Conservation (phyloP, 2,329 filamentous ascomycete genomes). For the Phoma sp. region DNA sequence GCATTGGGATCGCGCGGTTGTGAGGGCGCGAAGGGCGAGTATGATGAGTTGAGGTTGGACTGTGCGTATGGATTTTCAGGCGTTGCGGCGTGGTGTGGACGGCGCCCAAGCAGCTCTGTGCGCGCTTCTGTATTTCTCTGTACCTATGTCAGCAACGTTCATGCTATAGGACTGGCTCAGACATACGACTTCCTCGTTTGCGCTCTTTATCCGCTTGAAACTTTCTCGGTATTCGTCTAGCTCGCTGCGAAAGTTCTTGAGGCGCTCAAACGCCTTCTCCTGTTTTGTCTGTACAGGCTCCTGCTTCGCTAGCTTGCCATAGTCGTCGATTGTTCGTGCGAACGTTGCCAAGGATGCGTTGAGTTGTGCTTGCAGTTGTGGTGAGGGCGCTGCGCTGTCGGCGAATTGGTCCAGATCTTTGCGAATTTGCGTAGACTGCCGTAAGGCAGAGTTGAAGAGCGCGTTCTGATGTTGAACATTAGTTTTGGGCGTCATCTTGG, state of each 20-base stretch:
- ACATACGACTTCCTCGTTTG: slow-evolving; percentile 73
- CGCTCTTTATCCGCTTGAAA: slow-evolving; percentile 77
- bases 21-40: slow-evolving; percentile 42
- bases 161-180: background rate
- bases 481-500: slow-evolving; percentile 1
- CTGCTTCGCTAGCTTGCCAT: slow-evolving; percentile 81
- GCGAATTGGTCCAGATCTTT: slow-evolving; percentile 76
- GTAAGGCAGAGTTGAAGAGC: slow-evolving; percentile 83
- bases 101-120: slow-evolving; percentile 81
- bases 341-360: slow-evolving; percentile 72
- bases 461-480: slow-evolving; percentile 65
- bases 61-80: slow-evolving; percentile 86
- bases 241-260: slow-evolving; percentile 84
- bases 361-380: slow-evolving; percentile 63
- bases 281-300: slow-evolving; percentile 92
- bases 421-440: slow-evolving; percentile 81
- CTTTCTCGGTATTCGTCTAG: slow-evolving; percentile 78
- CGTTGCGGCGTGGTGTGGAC: slow-evolving; percentile 77
- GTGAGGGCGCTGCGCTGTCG: slow-evolving; percentile 62
- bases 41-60: slow-evolving; percentile 50
- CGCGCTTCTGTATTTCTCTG: slow-evolving; percentile 70
- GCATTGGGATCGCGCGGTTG: slow-evolving; percentile 37
- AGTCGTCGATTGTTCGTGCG: slow-evolving; percentile 89
- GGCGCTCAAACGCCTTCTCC: slow-evolving; percentile 83
- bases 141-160: slow-evolving; percentile 6